Percentiles rank a stretch among this genome's conserved stretches.
phyloP scores from a whole-genome alignment of 257 asterid genomes.

The Solanum pinnatisectum region DNA sequence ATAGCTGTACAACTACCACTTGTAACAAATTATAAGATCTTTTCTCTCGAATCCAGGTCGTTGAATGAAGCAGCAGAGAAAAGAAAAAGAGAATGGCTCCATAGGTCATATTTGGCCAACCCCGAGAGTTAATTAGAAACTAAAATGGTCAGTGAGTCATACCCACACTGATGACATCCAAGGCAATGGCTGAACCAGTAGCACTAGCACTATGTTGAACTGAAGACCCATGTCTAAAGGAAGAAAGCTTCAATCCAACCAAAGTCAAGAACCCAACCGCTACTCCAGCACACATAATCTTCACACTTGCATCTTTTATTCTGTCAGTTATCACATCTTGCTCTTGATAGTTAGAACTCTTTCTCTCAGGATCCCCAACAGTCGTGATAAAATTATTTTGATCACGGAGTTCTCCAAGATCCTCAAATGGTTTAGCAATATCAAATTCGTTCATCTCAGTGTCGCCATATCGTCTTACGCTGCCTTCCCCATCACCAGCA shows the following conservation, averaged over 20 bases:
- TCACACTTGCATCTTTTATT: conserved; percentile 58
- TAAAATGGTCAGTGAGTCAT: conserved; percentile 22
- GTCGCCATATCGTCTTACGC: conserved; percentile 18
- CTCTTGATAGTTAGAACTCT: conserved; percentile 30
- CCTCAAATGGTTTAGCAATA: conserved; percentile 8
- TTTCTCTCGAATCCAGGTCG: neutral
- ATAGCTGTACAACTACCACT: neutral
- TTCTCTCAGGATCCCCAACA: conserved; percentile 17
- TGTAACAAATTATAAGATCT: neutral
- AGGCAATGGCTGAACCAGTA: conserved; percentile 30
- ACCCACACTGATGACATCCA: conserved; percentile 78
- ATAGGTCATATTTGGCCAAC: neutral
- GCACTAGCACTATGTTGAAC: conserved; percentile 30
- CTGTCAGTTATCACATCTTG: conserved; percentile 52
- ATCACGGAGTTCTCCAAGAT: conserved; percentile 14
- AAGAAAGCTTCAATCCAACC: conserved; percentile 53
- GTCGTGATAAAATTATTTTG: conserved; percentile 22
- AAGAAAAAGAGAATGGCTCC: neutral
- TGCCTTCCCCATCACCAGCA: conserved; percentile 38
- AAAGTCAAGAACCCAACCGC: conserved; percentile 74
- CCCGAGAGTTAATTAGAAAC: neutral
- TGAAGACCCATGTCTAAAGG: conserved; percentile 36
- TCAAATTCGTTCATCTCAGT: conserved; percentile 1
- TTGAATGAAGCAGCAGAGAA: neutral
- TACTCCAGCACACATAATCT: conserved; percentile 85